Evolutionary conservation across 352 stramenopile species (phyloP).

Genomic region (Phytophthora pseudosyringae): DNA sequence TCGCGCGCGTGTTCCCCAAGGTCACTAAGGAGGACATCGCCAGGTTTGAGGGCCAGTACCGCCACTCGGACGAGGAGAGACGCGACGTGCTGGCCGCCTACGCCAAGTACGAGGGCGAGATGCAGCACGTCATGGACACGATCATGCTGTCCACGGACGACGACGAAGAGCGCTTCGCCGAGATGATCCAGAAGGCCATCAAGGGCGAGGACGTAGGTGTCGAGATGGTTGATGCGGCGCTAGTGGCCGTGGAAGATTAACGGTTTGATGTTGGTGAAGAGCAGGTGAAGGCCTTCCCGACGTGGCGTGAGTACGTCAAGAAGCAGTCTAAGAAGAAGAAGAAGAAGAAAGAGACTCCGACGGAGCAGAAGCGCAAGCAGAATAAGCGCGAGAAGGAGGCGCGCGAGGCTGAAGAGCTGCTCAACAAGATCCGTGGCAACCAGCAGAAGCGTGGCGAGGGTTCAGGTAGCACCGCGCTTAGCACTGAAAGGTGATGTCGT

Average conservation of each 20-base stretch:
- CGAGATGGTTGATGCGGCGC: not conserved
- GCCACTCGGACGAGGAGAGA: constrained; percentile 85
- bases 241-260: not conserved
- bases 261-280: not conserved
- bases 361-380: constrained; percentile 52
- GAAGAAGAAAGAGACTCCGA: constrained; percentile 42
- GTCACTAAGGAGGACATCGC: constrained; percentile 83
- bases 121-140: constrained; percentile 80
- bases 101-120: constrained; percentile 76
- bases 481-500: constrained; percentile 43
- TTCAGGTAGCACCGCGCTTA: constrained; percentile 40
- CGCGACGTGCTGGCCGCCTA: constrained; percentile 84
- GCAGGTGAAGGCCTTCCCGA: constrained; percentile 45
- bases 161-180: constrained; percentile 68
- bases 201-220: constrained; percentile 39
- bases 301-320: constrained; percentile 58
- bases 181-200: constrained; percentile 76
- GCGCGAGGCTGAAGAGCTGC: constrained; percentile 63
- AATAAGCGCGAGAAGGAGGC: constrained; percentile 67
- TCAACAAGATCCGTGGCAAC: constrained; percentile 66
- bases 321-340: constrained; percentile 41
- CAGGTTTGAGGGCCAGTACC: constrained; percentile 81
- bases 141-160: constrained; percentile 91
- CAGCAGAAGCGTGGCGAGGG: constrained; percentile 45
- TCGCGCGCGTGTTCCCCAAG: constrained; percentile 88